Conservation (phyloP, 305 asterid genomes). For the Fraxinus paxiana region DNA sequence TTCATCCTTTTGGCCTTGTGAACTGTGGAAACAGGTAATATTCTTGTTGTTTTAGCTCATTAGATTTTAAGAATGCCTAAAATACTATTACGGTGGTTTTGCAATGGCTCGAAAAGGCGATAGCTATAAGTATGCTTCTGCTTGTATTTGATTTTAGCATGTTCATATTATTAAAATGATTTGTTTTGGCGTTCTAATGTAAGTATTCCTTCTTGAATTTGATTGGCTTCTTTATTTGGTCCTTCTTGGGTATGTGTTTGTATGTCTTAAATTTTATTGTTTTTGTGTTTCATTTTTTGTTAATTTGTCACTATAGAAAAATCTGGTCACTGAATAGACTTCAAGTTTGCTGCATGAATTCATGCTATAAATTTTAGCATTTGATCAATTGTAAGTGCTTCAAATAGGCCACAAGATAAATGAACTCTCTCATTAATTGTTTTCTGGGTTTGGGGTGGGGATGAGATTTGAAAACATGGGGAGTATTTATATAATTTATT, state of each 20-base stretch:
- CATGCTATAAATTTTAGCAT: background rate
- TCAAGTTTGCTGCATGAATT: background rate
- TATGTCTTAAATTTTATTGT: background rate
- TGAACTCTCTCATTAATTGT: background rate
- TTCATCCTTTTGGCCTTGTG: slow-evolving; percentile 52
- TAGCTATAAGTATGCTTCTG: background rate
- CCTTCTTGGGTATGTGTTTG: background rate
- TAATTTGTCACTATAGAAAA: background rate
- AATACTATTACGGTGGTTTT: background rate
- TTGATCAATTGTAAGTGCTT: background rate
- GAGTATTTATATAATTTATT: background rate
- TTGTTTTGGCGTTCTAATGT: background rate
- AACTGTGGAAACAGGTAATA: slow-evolving; percentile 62
- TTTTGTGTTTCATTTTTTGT: background rate
- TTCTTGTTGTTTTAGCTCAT: background rate
- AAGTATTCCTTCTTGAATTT: background rate
- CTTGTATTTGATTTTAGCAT: background rate
- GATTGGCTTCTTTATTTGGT: background rate
- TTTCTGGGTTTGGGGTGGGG: background rate
- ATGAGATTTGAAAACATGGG: background rate
- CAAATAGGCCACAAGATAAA: background rate
- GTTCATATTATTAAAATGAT: background rate
- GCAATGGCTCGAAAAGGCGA: background rate
- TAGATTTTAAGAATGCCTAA: background rate
- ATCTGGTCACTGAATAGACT: background rate